phyloP scores from a whole-genome alignment of 805 yeast species.

The Ogataea salicorniae region DNA sequence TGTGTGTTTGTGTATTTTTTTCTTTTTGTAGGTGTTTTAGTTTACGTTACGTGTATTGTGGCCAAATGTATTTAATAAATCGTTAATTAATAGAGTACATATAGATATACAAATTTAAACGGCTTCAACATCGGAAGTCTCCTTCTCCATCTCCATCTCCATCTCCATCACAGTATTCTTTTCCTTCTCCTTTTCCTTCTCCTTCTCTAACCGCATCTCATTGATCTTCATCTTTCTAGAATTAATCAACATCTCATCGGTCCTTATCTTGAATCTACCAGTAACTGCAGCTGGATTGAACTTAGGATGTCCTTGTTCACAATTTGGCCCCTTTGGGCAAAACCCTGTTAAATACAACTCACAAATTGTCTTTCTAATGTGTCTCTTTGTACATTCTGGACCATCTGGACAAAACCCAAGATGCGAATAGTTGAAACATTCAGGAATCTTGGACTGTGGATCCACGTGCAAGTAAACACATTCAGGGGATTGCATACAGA shows the following conservation, averaged over 20 bases:
- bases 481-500: slow-evolving; percentile 89
- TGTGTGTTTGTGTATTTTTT: too few species aligned
- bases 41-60: too few species aligned
- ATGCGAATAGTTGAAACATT: slow-evolving; percentile 71
- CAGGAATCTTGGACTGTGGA: slow-evolving; percentile 83
- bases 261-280: slow-evolving; percentile 39
- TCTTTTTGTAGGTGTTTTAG: too few species aligned
- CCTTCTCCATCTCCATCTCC: too few species aligned
- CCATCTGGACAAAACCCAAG: slow-evolving; percentile 92
- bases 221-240: slow-evolving; percentile 2
- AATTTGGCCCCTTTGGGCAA: slow-evolving; percentile 82
- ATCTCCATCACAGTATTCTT: too few species aligned
- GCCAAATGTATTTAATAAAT: too few species aligned
- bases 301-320: slow-evolving; percentile 80
- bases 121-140: too few species aligned
- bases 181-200: too few species aligned
- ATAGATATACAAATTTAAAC: too few species aligned
- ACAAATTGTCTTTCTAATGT: slow-evolving; percentile 70
- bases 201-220: too few species aligned
- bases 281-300: slow-evolving; percentile 46
- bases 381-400: slow-evolving; percentile 77
- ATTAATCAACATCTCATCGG: slow-evolving; percentile 29
- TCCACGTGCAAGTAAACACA: slow-evolving; percentile 90
- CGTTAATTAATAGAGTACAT: too few species aligned
- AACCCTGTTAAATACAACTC: slow-evolving; percentile 82